phyloP scores from a whole-genome alignment of 1,284 basidiomycete genomes.

The Ganoderma lingzhi region DNA sequence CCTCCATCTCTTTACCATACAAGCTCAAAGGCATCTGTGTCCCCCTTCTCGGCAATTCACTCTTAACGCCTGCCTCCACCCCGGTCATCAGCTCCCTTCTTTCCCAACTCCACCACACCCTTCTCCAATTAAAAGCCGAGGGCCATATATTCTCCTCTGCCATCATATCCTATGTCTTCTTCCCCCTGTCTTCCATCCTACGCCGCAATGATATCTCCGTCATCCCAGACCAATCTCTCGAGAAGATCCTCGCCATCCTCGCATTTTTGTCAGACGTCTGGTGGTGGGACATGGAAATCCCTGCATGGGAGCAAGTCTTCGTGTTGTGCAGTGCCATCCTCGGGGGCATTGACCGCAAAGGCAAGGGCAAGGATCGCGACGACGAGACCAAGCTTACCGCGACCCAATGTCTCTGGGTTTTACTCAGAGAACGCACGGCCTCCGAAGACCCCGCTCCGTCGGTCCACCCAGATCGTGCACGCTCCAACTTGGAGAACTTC shows the following conservation, averaged over 20 bases:
- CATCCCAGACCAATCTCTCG: conserved; percentile 84
- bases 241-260: conserved; percentile 74
- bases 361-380: conserved; percentile 66
- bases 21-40: conserved; percentile 85
- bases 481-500: conserved; percentile 46
- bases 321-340: conserved; percentile 79
- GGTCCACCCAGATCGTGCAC: conserved; percentile 41
- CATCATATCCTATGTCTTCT: conserved; percentile 87
- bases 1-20: not conserved
- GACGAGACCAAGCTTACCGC: conserved; percentile 83
- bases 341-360: conserved; percentile 66
- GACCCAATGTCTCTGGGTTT: conserved; percentile 59
- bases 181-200: conserved; percentile 85
- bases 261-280: conserved; percentile 68
- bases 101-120: conserved; percentile 54
- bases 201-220: conserved; percentile 70
- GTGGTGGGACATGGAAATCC: conserved; percentile 80
- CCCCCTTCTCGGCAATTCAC: conserved; percentile 74
- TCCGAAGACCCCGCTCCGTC: conserved; percentile 44
- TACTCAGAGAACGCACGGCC: conserved; percentile 59
- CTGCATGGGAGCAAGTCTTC: conserved; percentile 85
- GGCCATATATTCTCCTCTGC: conserved; percentile 56
- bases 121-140: conserved; percentile 53
- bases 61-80: conserved; percentile 61
- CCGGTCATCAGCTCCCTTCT: conserved; percentile 61